Conservation (phyloP, 2,329 filamentous ascomycete genomes). For the Arthrobotrys megalospora region DNA sequence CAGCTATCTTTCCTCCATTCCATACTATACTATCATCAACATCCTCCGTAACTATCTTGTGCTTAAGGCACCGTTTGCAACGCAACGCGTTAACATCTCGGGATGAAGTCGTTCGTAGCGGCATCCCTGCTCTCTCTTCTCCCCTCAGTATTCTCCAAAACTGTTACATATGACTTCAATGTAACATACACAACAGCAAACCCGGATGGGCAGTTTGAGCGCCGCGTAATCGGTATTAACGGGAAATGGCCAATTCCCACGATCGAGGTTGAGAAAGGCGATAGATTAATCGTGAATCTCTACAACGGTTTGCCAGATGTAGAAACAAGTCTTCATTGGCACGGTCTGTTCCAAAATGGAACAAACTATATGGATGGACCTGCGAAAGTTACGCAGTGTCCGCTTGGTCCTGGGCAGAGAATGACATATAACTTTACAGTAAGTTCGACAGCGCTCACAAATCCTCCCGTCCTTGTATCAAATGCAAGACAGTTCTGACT, state of each 20-base stretch:
- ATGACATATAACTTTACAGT: slow-evolving; percentile 81
- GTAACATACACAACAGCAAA: slow-evolving; percentile 80
- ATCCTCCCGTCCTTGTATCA: not conserved
- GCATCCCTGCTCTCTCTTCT: slow-evolving; percentile 49
- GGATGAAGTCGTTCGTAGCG: slow-evolving; percentile 54
- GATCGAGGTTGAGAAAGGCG: slow-evolving; percentile 76
- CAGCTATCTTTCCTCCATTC: slow-evolving; percentile 26
- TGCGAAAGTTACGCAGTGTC: slow-evolving; percentile 76
- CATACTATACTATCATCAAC: slow-evolving; percentile 16
- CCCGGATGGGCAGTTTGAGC: slow-evolving; percentile 77
- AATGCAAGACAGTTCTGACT: slow-evolving; percentile 44
- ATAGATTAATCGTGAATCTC: slow-evolving; percentile 74
- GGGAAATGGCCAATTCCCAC: slow-evolving; percentile 80
- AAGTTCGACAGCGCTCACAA: slow-evolving; percentile 60
- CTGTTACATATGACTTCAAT: slow-evolving; percentile 76
- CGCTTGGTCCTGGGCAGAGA: slow-evolving; percentile 75
- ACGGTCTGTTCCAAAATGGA: slow-evolving; percentile 79
- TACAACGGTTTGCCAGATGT: slow-evolving; percentile 76
- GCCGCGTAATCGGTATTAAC: slow-evolving; percentile 83
- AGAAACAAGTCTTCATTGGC: slow-evolving; percentile 77
- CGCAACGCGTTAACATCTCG: slow-evolving; percentile 30
- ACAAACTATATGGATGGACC: slow-evolving; percentile 81
- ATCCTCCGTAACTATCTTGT: slow-evolving; percentile 5
- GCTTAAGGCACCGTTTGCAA: slow-evolving; percentile 30
- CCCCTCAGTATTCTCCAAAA: slow-evolving; percentile 65